Base-by-base conservation (phyloP, 2,329 filamentous ascomycete species). In the Drechslera avenae region DNA sequence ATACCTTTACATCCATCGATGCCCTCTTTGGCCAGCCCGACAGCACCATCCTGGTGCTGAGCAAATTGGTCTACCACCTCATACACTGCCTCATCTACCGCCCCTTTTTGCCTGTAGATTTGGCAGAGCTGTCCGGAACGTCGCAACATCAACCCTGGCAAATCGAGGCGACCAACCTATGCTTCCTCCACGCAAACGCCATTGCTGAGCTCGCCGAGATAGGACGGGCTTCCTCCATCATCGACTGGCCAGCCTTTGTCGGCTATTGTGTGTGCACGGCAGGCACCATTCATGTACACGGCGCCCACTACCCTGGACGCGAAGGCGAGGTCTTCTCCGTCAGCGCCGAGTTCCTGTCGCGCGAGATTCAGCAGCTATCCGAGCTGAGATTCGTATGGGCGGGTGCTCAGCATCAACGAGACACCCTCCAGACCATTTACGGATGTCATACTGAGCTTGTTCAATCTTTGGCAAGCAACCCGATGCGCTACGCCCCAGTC, bases 121-220 rank as follows among this genome's bases (percentile, higher is more conserved):
- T 95, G 3, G 84, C 87, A 18, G 91, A 95, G 69, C 82, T 96
- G 5, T 84, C 89, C 10, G 88, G 89, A 12, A 87, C 84, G 0
- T 89, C 89, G 1, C 90, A 95, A 64, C 89, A 95, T 60, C 90
- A 95, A 68, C 92, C 89, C 21, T 96, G 91, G 91, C 91, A 95
- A 68, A 93, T 95, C 39, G 90, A 95, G 69, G 90, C 91, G 0
- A 95, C 90, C 0, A 93, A 94, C 64, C 81, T 93, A 68, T 95
- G 91, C 72, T 94, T 87, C 69, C 77, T 92, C 14, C 91, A 96
- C 60, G 90, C 91, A 5, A 96, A 95, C 65, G 90, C 90, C 4
- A 92, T 95, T 43, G 86, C 89, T 1, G 90, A 95, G 65, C 76
- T 96, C 2, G 86, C 91, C 4, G 88, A 93, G 67, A 82, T 92